These are phyloP conservation scores for Stemphylium vesicarium DNA, from an alignment of 2,329 filamentous ascomycete genomes.

Conservation along the genomic window DNA sequence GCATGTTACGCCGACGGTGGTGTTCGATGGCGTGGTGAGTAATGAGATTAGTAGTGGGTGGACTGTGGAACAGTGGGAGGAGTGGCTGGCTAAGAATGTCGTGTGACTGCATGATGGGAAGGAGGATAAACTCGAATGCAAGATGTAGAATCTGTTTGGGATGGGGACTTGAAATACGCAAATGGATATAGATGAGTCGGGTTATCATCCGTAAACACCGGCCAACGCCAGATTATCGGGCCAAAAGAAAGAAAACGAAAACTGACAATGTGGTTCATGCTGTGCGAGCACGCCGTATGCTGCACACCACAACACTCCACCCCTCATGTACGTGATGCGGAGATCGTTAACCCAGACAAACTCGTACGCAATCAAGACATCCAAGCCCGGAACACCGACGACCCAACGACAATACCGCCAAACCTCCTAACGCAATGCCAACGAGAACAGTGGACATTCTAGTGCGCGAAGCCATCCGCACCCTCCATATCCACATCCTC, in stretches of 20 bases:
- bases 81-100: slow-evolving; percentile 76
- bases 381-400: slow-evolving; percentile 6
- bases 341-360: slow-evolving; percentile 5
- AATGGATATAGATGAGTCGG: slow-evolving; percentile 11
- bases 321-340: slow-evolving; percentile 1
- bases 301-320: not conserved
- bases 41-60: slow-evolving; percentile 80
- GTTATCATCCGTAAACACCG: slow-evolving; percentile 11
- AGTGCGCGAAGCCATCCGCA: slow-evolving; percentile 19
- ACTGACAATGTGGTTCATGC: not conserved
- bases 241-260: not conserved
- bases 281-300: slow-evolving; percentile 8
- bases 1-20: slow-evolving; percentile 88
- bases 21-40: slow-evolving; percentile 86
- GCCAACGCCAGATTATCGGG: not conserved
- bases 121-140: not conserved
- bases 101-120: slow-evolving; percentile 50
- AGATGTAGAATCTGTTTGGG: not conserved
- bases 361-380: slow-evolving; percentile 5
- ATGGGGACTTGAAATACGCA: not conserved
- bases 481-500: slow-evolving; percentile 46
- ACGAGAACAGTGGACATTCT: not conserved
- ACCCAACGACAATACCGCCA: slow-evolving; percentile 3
- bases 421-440: not conserved
- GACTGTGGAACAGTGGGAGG: slow-evolving; percentile 80